Conservation (phyloP, 805 yeast species). For the Candida namnaoensis region DNA sequence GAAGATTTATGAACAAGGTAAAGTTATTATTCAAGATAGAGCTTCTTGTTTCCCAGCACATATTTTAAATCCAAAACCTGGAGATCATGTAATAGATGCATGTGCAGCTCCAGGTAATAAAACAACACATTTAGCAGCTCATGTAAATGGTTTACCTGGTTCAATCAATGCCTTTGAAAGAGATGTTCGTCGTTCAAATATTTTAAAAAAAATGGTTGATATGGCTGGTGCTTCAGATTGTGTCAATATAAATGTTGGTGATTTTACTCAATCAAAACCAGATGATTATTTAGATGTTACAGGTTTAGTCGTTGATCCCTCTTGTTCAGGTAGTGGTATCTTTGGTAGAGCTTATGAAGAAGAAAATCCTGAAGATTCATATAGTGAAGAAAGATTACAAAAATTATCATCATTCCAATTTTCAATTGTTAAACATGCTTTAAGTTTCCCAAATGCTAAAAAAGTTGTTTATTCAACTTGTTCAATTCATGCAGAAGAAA, state of each 20-base stretch:
- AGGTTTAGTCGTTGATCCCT: constrained; percentile 89
- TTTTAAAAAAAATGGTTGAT: constrained; percentile 67
- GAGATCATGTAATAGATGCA: constrained; percentile 72
- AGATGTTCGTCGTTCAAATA: constrained; percentile 63
- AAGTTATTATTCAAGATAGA: constrained; percentile 86
- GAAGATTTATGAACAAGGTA: constrained; percentile 65
- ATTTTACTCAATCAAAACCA: constrained; percentile 34
- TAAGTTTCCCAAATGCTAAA: constrained; percentile 67
- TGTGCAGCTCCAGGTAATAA: constrained; percentile 99
- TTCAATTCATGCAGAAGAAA: constrained; percentile 88
- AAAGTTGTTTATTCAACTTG: constrained; percentile 92
- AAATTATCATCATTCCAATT: constrained; percentile 83
- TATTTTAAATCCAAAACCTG: constrained; percentile 56
- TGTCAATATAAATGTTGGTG: constrained; percentile 43
- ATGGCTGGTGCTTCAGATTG: constrained; percentile 56
- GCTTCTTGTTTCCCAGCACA: constrained; percentile 96
- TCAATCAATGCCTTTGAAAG: constrained; percentile 80
- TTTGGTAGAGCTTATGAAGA: constrained; percentile 55
- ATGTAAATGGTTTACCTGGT: constrained; percentile 30
- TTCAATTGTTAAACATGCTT: constrained; percentile 81
- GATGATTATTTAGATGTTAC: constrained; percentile 54
- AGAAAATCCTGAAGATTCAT: constrained; percentile 35
- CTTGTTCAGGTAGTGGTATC: constrained; percentile 96
- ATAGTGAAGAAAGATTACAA: constrained; percentile 44
- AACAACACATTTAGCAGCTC: constrained; percentile 84